Conservation (phyloP, 352 stramenopile species). For the Pythium plurisporium region DNA sequence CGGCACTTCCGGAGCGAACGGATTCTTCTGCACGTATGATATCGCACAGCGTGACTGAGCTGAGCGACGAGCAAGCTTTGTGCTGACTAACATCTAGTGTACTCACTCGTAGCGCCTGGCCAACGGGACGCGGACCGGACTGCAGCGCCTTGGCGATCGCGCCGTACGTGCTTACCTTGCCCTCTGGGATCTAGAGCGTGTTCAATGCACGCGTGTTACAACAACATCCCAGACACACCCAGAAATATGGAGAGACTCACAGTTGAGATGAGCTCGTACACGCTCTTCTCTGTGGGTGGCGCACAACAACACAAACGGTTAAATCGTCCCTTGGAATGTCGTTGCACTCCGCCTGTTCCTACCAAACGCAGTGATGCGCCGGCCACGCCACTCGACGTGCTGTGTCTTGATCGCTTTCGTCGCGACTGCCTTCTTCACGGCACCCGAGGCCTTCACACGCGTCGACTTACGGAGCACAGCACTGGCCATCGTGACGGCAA, state of each 20-base stretch:
- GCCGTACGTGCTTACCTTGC: slow-evolving; percentile 81
- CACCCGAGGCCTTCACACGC: not conserved
- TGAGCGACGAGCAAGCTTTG: not conserved
- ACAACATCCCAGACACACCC: not conserved
- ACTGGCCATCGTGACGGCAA: not conserved
- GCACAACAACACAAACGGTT: not conserved
- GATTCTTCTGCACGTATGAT: slow-evolving; percentile 53
- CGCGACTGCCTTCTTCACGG: not conserved
- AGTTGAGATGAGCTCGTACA: slow-evolving; percentile 78
- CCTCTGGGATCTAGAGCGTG: slow-evolving; percentile 67
- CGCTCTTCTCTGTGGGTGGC: slow-evolving; percentile 56
- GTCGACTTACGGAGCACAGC: slow-evolving; percentile 10
- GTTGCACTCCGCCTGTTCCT: not conserved
- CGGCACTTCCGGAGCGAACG: slow-evolving; percentile 70
- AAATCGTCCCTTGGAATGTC: not conserved
- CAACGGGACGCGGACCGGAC: slow-evolving; percentile 67
- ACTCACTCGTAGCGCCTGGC: slow-evolving; percentile 70
- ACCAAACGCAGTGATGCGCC: slow-evolving; percentile 73
- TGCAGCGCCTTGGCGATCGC: slow-evolving; percentile 51
- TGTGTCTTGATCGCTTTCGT: slow-evolving; percentile 28
- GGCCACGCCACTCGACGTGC: slow-evolving; percentile 65
- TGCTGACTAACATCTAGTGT: not conserved
- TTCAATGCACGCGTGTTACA: too few relatives aligned
- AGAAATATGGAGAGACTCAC: slow-evolving; percentile 17
- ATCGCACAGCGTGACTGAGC: not conserved